Base-by-base conservation (phyloP, 2,329 filamentous ascomycete species). In the Botrytis sinoallii region DNA sequence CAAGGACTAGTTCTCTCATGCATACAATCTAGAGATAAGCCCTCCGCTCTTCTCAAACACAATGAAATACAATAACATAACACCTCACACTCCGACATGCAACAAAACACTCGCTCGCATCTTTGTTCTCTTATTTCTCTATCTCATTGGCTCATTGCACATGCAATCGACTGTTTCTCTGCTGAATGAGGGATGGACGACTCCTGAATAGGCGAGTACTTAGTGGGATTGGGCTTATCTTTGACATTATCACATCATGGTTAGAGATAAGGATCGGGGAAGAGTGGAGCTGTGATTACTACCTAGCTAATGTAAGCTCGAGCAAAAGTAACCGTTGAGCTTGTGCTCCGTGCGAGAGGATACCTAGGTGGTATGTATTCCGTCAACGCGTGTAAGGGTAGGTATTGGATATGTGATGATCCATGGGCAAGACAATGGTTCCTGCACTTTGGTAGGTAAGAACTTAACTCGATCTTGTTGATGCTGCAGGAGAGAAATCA, bases 41-140 rank as follows among this genome's bases (percentile, higher is more conserved):
- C 44, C 35, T 38, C 32, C 65, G 6, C 29, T 16, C 29, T 46
- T 35, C 64, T 46, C 38, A 29, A n/a, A 38, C 3, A n/a, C 60
- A 12, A n/a, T 18, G 35, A 64, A 44, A 64, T 42, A 64, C 67
- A 59, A 70, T 70, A 70, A 70, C 67, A 70, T 70, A 70, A 70
- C n/a, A 70, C n/a, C 52, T 42, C n/a, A 12, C 25, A 22, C 25
- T 46, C 48, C 10, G 67, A 70, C 38, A 70, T 70, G 67, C 67
- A 70, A 70, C 67, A 70, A 70, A 70, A 59, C 12, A 16, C 6
- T 4, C 2, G 25, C 12, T 59, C 9, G 6, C 14, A 42, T 59
- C 38, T 57, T 9, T 29, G n/a, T 8, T 32, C n/a, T 18, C 25
- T 20, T n/a, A 18, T n/a, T 63, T 63, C 38, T 18, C 38, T 8